phyloP scores from a whole-genome alignment of 345 rosid species.

The Salix caprea region DNA sequence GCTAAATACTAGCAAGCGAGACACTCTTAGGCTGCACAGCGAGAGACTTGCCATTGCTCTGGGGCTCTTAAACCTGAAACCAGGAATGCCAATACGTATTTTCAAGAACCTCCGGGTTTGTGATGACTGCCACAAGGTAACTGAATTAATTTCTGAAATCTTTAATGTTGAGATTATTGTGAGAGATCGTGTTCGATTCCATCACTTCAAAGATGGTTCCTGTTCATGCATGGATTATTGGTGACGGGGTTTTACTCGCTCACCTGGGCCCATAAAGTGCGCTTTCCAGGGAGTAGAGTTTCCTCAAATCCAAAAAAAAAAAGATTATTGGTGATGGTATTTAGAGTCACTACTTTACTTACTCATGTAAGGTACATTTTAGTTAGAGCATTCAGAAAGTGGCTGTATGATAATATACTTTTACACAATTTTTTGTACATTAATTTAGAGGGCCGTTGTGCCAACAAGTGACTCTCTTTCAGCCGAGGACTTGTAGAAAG shows the following conservation, averaged over 20 bases:
- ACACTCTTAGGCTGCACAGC: conserved; percentile 59
- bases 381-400: background rate
- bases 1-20: conserved; percentile 35
- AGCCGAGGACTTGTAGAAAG: conserved; percentile 70
- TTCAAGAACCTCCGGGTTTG: conserved; percentile 80
- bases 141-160: conserved; percentile 55
- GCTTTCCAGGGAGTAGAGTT: too few species aligned
- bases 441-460: too few species aligned
- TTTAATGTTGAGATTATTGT: conserved; percentile 63
- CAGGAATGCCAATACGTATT: conserved; percentile 55
- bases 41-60: conserved; percentile 81
- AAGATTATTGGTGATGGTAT: conserved; percentile 61
- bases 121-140: conserved; percentile 67
- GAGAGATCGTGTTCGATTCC: conserved; percentile 70
- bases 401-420: too few species aligned
- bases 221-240: conserved; percentile 81
- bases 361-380: background rate
- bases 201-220: conserved; percentile 65
- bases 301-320: too few species aligned
- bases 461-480: conserved; percentile 58
- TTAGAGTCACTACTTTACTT: background rate
- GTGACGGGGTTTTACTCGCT: too few species aligned
- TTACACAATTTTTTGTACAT: too few species aligned
- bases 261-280: too few species aligned
- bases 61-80: conserved; percentile 58